Evolutionary conservation across 805 yeast species (phyloP).

Genomic region (Teunomyces gatunensis): DNA sequence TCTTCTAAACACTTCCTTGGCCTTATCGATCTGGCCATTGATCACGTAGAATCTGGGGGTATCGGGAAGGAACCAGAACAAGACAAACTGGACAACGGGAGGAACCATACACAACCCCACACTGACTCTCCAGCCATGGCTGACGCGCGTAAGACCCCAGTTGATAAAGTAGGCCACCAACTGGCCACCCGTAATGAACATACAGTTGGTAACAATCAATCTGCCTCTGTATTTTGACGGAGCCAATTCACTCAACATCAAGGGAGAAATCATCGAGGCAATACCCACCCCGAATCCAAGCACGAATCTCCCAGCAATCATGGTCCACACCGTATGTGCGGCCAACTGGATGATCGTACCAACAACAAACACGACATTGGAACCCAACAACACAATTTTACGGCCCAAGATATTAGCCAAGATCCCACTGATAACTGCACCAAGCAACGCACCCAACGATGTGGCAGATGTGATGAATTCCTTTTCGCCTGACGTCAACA

Average conservation of each 20-base stretch:
- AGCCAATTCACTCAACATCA: slow-evolving; percentile 88
- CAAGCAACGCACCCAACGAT: slow-evolving; percentile 85
- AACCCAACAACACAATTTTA: slow-evolving; percentile 76
- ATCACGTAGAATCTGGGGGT: slow-evolving; percentile 89
- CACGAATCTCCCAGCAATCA: slow-evolving; percentile 87
- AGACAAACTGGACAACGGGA: slow-evolving; percentile 68
- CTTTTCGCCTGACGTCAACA: slow-evolving; percentile 71
- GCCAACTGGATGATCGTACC: slow-evolving; percentile 87
- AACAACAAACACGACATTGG: slow-evolving; percentile 75
- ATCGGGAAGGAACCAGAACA: slow-evolving; percentile 87
- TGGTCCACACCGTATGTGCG: slow-evolving; percentile 79
- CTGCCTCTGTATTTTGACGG: slow-evolving; percentile 92
- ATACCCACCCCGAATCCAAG: slow-evolving; percentile 97
- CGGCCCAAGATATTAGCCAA: slow-evolving; percentile 84
- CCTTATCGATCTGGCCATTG: slow-evolving; percentile 62
- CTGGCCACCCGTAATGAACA: slow-evolving; percentile 95
- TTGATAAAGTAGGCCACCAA: slow-evolving; percentile 91
- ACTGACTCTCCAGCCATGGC: slow-evolving; percentile 89
- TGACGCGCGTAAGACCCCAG: slow-evolving; percentile 71
- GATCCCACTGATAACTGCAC: slow-evolving; percentile 75
- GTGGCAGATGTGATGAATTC: slow-evolving; percentile 94
- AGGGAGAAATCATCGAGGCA: slow-evolving; percentile 92
- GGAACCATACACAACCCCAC: slow-evolving; percentile 92
- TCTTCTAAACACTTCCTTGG: slow-evolving; percentile 60
- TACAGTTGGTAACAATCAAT: slow-evolving; percentile 79